These are phyloP conservation scores for Tricholoma sp. DNA, from an alignment of 768 basidiomycete species.

Conservation along the genomic window DNA sequence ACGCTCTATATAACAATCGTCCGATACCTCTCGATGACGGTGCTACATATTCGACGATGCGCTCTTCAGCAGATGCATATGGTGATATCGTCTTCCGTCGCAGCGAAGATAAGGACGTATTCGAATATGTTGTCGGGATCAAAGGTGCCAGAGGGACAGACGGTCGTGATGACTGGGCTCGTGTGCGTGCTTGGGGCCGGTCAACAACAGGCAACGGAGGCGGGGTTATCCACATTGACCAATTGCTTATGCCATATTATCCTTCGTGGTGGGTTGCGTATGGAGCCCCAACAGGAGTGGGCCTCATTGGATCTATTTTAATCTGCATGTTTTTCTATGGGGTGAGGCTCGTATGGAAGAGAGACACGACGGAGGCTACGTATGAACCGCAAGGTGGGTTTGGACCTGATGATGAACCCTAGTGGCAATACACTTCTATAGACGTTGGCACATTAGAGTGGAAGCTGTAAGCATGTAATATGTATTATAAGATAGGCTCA, in stretches of 20 bases:
- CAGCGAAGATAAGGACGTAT: slow-evolving; percentile 34
- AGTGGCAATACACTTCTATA: slow-evolving; percentile 1
- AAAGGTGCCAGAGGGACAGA: slow-evolving; percentile 68
- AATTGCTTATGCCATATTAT: slow-evolving; percentile 76
- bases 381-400: slow-evolving; percentile 90
- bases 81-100: slow-evolving; percentile 81
- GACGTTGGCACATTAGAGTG: not conserved
- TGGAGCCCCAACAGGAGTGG: slow-evolving; percentile 63
- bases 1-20: slow-evolving; percentile 55
- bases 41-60: slow-evolving; percentile 72
- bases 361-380: slow-evolving; percentile 77
- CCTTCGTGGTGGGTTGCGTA: slow-evolving; percentile 83
- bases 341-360: slow-evolving; percentile 65
- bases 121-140: slow-evolving; percentile 64
- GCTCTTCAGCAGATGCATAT: slow-evolving; percentile 60
- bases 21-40: slow-evolving; percentile 71
- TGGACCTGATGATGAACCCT: slow-evolving; percentile 47
- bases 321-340: slow-evolving; percentile 72
- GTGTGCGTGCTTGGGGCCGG: slow-evolving; percentile 69
- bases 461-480: not conserved
- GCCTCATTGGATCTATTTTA: slow-evolving; percentile 48
- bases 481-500: not conserved
- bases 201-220: slow-evolving; percentile 72
- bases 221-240: slow-evolving; percentile 86
- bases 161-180: slow-evolving; percentile 58